These are phyloP conservation scores for Angophora floribunda DNA, from an alignment of 345 rosid genomes.

Conservation along the genomic window DNA sequence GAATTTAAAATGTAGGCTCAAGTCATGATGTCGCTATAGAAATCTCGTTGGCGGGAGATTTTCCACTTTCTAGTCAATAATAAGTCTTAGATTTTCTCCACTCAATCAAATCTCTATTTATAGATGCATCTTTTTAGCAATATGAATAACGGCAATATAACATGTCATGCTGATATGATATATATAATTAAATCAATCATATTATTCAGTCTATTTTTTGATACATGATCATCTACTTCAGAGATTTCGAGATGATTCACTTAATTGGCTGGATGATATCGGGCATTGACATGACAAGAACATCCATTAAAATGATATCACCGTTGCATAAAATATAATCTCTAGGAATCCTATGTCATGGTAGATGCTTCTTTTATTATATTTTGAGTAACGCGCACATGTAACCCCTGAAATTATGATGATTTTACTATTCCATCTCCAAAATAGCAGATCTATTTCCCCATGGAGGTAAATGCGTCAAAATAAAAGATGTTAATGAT, in stretches of 20 bases:
- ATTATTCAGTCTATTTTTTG: no score
- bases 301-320: neutral
- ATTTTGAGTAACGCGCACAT: neutral
- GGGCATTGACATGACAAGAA: neutral
- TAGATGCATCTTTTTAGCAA: neutral
- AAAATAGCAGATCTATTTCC: no score
- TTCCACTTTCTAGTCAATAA: neutral
- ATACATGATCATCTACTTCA: neutral
- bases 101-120: neutral
- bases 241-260: neutral
- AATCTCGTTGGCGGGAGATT: neutral
- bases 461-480: no score
- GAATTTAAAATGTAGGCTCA: neutral
- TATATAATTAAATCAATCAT: no score
- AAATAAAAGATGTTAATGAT: no score
- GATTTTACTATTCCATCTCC: no score
- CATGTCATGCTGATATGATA: accelerated
- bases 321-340: no score
- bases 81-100: neutral
- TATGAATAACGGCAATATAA: neutral
- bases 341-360: neutral
- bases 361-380: neutral
- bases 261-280: neutral
- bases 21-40: neutral
- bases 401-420: no score